A percentile compares a stretch with the other conserved stretches of the same genome.
Evolutionary conservation across 257 asterid genomes (phyloP).

Genomic region (Dorcoceras hygrometricum): DNA sequence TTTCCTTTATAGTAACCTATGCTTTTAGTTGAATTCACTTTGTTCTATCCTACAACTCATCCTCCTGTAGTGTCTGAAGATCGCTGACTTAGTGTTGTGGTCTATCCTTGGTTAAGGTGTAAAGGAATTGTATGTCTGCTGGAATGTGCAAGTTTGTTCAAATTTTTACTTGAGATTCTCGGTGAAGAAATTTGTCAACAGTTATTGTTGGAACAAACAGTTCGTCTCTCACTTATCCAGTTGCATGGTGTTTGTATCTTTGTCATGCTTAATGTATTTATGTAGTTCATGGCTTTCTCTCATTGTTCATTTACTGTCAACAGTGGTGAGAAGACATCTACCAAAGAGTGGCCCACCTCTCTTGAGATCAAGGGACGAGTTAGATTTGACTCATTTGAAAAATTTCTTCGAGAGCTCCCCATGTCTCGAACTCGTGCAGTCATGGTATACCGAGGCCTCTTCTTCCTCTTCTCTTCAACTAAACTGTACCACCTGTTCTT

Average conservation of each 20-base stretch:
- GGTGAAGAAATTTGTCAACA: not conserved
- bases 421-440: constrained; percentile 99
- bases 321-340: constrained; percentile 91
- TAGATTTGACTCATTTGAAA: constrained; percentile 86
- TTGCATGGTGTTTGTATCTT: not conserved
- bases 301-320: constrained; percentile 23
- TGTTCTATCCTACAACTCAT: not conserved
- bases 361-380: constrained; percentile 97
- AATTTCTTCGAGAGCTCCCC: constrained; percentile 86
- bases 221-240: not conserved
- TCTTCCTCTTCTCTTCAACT: constrained; percentile 48
- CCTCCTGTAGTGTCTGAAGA: not conserved
- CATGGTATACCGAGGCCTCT: constrained; percentile 89
- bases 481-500: constrained; percentile 29
- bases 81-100: not conserved
- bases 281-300: constrained; percentile 10
- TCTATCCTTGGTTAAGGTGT: not conserved
- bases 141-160: not conserved
- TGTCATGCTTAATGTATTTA: not conserved
- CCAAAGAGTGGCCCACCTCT: constrained; percentile 75
- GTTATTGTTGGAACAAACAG: not conserved
- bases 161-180: not conserved
- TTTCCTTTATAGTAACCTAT: not conserved
- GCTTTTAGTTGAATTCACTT: not conserved
- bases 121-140: not conserved